phyloP scores from a whole-genome alignment of 2,329 filamentous ascomycete genomes.

The Cercospora citrullina region DNA sequence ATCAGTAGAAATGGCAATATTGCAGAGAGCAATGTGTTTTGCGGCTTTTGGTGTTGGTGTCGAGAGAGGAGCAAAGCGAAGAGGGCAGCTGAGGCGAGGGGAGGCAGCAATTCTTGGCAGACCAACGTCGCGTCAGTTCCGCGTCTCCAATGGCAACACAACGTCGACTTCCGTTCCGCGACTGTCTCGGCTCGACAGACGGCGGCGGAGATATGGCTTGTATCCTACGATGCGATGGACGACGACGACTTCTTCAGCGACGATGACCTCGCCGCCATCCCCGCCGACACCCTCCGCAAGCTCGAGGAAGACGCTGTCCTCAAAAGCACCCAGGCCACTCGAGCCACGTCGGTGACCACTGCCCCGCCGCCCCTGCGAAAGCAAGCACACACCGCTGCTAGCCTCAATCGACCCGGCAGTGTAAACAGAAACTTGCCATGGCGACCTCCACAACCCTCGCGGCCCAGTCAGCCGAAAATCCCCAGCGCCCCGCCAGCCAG shows the following conservation, averaged over 20 bases:
- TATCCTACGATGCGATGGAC: constrained; percentile 27
- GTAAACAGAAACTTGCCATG: constrained; percentile 31
- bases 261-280: constrained; percentile 49
- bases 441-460: constrained; percentile 34
- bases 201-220: constrained; percentile 10
- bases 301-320: constrained; percentile 49
- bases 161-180: background rate
- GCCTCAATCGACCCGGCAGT: constrained; percentile 24
- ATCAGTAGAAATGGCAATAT: background rate
- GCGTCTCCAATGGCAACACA: background rate
- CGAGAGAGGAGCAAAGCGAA: background rate
- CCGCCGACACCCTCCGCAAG: constrained; percentile 47
- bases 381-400: constrained; percentile 28
- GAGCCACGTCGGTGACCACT: constrained; percentile 9
- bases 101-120: background rate
- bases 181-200: background rate
- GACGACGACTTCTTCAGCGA: constrained; percentile 51
- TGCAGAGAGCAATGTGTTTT: background rate
- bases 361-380: constrained; percentile 20
- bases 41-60: background rate
- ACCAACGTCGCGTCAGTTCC: background rate
- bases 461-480: constrained; percentile 17
- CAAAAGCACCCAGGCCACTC: constrained; percentile 32
- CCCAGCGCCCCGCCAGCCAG: constrained; percentile 28
- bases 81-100: background rate